phyloP scores from a whole-genome alignment of 805 yeast species.

The Monosporozyma yasuniensis region DNA sequence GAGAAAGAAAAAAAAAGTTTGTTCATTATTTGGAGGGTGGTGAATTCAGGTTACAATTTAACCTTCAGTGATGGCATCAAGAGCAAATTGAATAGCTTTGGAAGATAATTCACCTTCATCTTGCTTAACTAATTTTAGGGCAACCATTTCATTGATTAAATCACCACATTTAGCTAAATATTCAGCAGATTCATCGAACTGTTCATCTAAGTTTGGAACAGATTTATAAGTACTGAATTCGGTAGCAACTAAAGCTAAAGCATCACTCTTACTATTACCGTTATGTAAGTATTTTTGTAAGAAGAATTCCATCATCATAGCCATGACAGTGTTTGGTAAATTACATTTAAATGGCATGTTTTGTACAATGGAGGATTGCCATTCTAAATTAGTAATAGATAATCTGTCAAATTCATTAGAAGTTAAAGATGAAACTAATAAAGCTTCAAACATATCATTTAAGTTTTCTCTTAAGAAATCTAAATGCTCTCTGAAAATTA shows the following conservation, averaged over 20 bases:
- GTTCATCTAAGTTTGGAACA: constrained; percentile 24
- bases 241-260: constrained; percentile 20
- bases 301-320: constrained; percentile 31
- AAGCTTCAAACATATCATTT: constrained; percentile 47
- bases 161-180: constrained; percentile 15
- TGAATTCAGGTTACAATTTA: not conserved
- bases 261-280: constrained; percentile 28
- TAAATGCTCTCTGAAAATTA: constrained; percentile 58
- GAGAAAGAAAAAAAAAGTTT: not conserved
- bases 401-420: constrained; percentile 53
- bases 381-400: constrained; percentile 34
- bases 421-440: constrained; percentile 41
- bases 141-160: constrained; percentile 14
- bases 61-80: constrained; percentile 9
- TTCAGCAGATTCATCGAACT: constrained; percentile 17
- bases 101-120: constrained; percentile 16
- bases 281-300: constrained; percentile 30
- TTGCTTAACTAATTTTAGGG: constrained; percentile 13
- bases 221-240: constrained; percentile 25
- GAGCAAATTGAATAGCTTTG: constrained; percentile 21
- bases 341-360: constrained; percentile 53
- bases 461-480: constrained; percentile 42
- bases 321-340: constrained; percentile 55
- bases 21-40: not conserved
- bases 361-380: constrained; percentile 46